phyloP scores from a whole-genome alignment of 345 rosid species.

The Hypericum perforatum region DNA sequence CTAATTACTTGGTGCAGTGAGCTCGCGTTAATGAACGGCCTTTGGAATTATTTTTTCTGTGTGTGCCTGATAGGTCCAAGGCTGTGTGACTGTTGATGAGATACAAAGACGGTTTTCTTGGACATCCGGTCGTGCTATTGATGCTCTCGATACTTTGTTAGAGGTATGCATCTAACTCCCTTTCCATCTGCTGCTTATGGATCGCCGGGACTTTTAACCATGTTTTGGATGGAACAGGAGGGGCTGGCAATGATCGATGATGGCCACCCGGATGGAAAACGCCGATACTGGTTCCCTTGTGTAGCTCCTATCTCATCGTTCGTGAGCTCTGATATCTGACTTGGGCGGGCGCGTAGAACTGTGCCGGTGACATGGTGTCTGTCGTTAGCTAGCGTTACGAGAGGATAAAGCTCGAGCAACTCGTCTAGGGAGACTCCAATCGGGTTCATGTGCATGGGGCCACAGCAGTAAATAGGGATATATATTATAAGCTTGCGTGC shows the following conservation, averaged over 20 bases:
- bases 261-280: slow-evolving; percentile 58
- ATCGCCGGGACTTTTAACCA: slow-evolving; percentile 19
- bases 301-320: slow-evolving; percentile 53
- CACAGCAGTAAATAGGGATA: too few relatives aligned
- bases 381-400: too few relatives aligned
- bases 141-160: slow-evolving; percentile 65
- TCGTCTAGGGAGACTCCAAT: too few relatives aligned
- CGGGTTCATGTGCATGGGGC: too few relatives aligned
- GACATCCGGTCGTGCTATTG: slow-evolving; percentile 77
- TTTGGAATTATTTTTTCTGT: slow-evolving; percentile 1
- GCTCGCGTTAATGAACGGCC: not conserved
- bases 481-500: too few relatives aligned
- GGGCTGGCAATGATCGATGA: slow-evolving; percentile 84
- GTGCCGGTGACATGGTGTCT: too few relatives aligned
- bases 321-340: slow-evolving; percentile 29
- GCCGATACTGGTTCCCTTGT: slow-evolving; percentile 81
- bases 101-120: slow-evolving; percentile 66
- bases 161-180: slow-evolving; percentile 34
- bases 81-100: slow-evolving; percentile 79
- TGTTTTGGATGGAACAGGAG: slow-evolving; percentile 37
- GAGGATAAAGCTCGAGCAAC: too few relatives aligned
- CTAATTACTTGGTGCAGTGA: not conserved
- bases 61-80: slow-evolving; percentile 47
- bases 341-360: too few relatives aligned
- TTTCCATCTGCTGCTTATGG: not conserved